Evolutionary conservation across 1,139 yeast species (phyloP).

Genomic region (Sugiyamaella pinicola): DNA sequence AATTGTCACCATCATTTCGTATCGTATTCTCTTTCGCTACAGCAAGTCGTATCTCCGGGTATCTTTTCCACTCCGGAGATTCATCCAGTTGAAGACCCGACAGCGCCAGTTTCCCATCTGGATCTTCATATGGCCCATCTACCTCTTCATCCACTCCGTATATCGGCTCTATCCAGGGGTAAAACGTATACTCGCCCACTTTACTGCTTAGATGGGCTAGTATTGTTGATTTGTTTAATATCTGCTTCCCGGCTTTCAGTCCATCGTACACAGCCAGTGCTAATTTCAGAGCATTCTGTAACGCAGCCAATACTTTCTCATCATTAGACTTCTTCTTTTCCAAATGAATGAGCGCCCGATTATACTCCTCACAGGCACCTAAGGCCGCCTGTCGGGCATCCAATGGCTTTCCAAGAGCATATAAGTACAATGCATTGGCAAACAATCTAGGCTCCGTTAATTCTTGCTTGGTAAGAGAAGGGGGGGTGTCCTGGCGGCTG

Average conservation of each 20-base stretch:
- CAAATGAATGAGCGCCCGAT: slow-evolving; percentile 4
- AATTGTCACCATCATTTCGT: neutral
- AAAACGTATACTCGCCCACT: slow-evolving; percentile 28
- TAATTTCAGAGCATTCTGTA: slow-evolving; percentile 16
- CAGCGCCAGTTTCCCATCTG: slow-evolving; percentile 28
- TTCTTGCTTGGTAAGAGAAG: no score
- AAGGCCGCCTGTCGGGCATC: slow-evolving; percentile 29
- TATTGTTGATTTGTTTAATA: slow-evolving; percentile 26
- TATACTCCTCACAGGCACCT: slow-evolving; percentile 26
- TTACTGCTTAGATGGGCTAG: slow-evolving; percentile 34
- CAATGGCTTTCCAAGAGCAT: slow-evolving; percentile 30
- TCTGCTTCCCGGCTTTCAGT: slow-evolving; percentile 25
- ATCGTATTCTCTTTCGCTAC: neutral
- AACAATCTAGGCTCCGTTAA: slow-evolving; percentile 4
- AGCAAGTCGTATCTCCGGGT: slow-evolving; percentile 26
- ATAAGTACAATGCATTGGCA: slow-evolving; percentile 30
- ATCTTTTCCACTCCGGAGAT: slow-evolving; percentile 35
- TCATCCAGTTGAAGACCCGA: slow-evolving; percentile 29
- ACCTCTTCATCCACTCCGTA: slow-evolving; percentile 1
- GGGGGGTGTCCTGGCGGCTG: no score
- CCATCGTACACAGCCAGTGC: slow-evolving; percentile 28
- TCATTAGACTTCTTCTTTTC: neutral
- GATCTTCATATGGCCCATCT: slow-evolving; percentile 24
- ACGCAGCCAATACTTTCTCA: slow-evolving; percentile 4
- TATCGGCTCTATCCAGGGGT: slow-evolving; percentile 37